A percentile compares a stretch with the other conserved stretches of the same genome.
Conservation (phyloP, 148 eudicot species). For the Rhododendron ferrugineum region DNA sequence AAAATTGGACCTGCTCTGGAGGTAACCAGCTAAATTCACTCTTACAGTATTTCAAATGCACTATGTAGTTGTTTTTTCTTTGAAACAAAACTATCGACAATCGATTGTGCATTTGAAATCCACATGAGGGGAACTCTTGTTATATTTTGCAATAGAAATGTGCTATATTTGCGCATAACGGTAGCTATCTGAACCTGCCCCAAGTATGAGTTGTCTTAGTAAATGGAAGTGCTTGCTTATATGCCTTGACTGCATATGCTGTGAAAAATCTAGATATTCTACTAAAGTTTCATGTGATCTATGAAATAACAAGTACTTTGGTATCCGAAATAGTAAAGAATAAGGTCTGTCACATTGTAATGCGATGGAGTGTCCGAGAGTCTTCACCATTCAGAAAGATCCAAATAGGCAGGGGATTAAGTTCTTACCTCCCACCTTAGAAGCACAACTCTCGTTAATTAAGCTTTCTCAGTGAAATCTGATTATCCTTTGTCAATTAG, state of each 20-base stretch:
- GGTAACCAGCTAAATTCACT: constrained; percentile 28
- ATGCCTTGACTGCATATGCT: too few species aligned
- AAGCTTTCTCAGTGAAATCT: neutral
- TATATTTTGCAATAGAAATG: neutral
- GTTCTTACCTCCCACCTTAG: neutral
- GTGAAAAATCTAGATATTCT: too few species aligned
- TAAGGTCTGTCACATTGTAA: too few species aligned
- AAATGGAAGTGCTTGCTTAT: too few species aligned
- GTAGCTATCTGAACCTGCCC: too few species aligned
- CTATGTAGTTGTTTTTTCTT: neutral
- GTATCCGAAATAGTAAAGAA: too few species aligned
- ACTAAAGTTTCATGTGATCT: too few species aligned
- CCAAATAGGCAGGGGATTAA: neutral
- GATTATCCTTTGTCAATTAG: neutral
- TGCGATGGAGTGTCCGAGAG: neutral
- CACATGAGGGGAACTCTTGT: neutral
- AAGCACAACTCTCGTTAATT: neutral
- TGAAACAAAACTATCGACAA: neutral
- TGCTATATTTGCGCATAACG: neutral
- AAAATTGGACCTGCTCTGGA: constrained; percentile 62
- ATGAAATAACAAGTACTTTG: too few species aligned
- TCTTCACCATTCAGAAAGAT: neutral
- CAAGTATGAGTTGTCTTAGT: too few species aligned
- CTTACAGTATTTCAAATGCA: neutral
- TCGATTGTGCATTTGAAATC: neutral